Evolutionary conservation across 192 early-diverging fungal genomes (phyloP).

Genomic region (Glomus cerebriforme): DNA sequence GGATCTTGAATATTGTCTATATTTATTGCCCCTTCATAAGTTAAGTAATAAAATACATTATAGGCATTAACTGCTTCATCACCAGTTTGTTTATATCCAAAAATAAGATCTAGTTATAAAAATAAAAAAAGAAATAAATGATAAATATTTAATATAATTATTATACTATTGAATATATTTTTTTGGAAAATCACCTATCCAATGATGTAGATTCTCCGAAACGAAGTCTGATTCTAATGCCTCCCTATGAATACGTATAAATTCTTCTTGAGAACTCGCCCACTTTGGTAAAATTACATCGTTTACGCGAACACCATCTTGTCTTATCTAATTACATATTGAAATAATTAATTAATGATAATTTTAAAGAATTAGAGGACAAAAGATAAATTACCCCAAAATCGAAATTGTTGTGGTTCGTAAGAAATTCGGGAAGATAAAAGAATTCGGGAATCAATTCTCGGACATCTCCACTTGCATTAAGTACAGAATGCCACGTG

Average conservation of each 20-base stretch:
- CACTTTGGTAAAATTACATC: constrained; percentile 71
- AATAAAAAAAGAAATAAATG: not conserved
- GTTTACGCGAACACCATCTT: constrained; percentile 15
- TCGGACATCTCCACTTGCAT: constrained; percentile 72
- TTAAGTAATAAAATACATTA: constrained; percentile 77
- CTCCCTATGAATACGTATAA: constrained; percentile 80
- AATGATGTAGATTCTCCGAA: constrained; percentile 72
- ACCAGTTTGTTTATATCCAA: constrained; percentile 83
- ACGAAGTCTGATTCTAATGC: constrained; percentile 77
- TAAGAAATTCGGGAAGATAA: constrained; percentile 84
- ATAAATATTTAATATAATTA: not conserved
- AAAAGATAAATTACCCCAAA: constrained; percentile 39
- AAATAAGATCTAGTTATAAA: constrained; percentile 71
- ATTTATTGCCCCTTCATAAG: constrained; percentile 79
- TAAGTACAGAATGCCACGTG: constrained; percentile 56
- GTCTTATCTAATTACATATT: not conserved
- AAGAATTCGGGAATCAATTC: constrained; percentile 94
- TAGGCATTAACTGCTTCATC: constrained; percentile 72
- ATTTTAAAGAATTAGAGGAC: not conserved
- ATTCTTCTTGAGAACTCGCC: constrained; percentile 77
- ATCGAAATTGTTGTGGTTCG: constrained; percentile 60
- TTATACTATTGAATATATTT: not conserved
- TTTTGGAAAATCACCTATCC: constrained; percentile 49
- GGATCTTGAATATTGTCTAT: constrained; percentile 72
- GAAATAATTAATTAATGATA: not conserved